Percentiles rank a stretch among this genome's conserved stretches.
phyloP scores from a whole-genome alignment of 1,284 basidiomycete genomes.

The Athelia psychrophila region DNA sequence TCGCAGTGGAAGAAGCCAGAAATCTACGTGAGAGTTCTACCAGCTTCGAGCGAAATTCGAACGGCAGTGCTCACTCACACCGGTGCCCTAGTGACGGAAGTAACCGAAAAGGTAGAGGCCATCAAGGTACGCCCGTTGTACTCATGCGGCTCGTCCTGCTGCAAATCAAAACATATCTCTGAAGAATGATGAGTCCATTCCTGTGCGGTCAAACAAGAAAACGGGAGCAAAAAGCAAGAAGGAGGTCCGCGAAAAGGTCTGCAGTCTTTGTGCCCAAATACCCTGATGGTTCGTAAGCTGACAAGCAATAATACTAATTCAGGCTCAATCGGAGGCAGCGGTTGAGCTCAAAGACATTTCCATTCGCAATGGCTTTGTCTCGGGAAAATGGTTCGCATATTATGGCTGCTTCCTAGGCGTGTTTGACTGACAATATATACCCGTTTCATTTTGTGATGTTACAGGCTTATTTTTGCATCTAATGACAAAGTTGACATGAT shows the following conservation, averaged over 20 bases:
- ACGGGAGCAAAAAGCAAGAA: constrained; percentile 70
- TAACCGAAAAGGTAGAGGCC: constrained; percentile 51
- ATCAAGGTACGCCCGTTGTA: constrained; percentile 47
- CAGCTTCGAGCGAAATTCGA: no score
- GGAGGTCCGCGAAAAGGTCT: constrained; percentile 64
- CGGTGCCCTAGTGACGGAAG: constrained; percentile 45
- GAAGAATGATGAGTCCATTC: constrained; percentile 64
- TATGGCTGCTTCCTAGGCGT: no score
- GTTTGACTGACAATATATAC: not conserved
- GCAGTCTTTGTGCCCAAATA: constrained; percentile 10
- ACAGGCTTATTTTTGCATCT: constrained; percentile 62
- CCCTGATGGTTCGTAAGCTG: no score
- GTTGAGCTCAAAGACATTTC: constrained; percentile 58
- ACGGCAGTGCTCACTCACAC: no score
- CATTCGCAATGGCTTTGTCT: constrained; percentile 44
- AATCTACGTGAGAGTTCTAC: constrained; percentile 15
- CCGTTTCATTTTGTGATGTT: not conserved
- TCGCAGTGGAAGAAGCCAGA: constrained; percentile 46
- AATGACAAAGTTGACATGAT: constrained; percentile 58
- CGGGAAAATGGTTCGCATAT: constrained; percentile 61
- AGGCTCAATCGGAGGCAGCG: constrained; percentile 59
- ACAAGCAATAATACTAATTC: not conserved
- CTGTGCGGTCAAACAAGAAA: constrained; percentile 65
- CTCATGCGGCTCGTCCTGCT: not conserved
- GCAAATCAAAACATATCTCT: not conserved